Evolutionary conservation across 1,284 basidiomycete species (phyloP), one percentile per base, ranked within the genome.

Genomic region (Ustilago vetiveriae): DNA sequence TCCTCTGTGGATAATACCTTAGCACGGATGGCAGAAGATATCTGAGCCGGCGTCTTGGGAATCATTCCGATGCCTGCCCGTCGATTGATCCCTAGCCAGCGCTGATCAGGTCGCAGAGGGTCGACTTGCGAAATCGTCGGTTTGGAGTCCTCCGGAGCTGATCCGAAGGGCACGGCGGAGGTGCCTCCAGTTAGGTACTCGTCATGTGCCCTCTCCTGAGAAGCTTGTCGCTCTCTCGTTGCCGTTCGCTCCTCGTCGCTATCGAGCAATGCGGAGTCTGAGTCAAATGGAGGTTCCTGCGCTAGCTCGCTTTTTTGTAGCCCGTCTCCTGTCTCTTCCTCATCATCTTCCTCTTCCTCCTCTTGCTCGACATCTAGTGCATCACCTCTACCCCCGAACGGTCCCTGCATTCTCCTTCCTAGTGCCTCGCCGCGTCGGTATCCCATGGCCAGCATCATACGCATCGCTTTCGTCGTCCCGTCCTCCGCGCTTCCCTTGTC

Each of bases 381-480:
- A 24, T 50, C 51, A 3, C 24, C 40, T 4, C 29, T 11, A 6
- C 17, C 14, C 14, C 22, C 37, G 3, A 14, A 13, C 6, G 46
- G 17, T 8, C 19, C 33, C 23, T 37, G 37, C 41, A 46, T 54
- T n/a, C 53, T 49, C 33, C 22, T 55, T 1, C 73, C 73, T 0
- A 75, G 51, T 22, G 62, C 54, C 30, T 63, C 42, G 6, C 65
- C 71, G 0, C 56, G 42, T 21, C 62, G 32, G 42, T 72, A 76
- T 0, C 74, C 74, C 74, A 76, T 76, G 11, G 72, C 72, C 3
- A 60, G 49, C 74, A 76, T 76, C 72, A 76, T 76, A 16, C 52
- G 39, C 63, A 69, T 58, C 41, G 72, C 74, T 16, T 64, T 70
- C 6, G 59, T 13, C 14, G 47, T 59, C 3, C 66, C 66, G 23